These are phyloP conservation scores for Talaromyces thailandensis DNA, from an alignment of 495 filamentous ascomycete species.

Conservation along the genomic window DNA sequence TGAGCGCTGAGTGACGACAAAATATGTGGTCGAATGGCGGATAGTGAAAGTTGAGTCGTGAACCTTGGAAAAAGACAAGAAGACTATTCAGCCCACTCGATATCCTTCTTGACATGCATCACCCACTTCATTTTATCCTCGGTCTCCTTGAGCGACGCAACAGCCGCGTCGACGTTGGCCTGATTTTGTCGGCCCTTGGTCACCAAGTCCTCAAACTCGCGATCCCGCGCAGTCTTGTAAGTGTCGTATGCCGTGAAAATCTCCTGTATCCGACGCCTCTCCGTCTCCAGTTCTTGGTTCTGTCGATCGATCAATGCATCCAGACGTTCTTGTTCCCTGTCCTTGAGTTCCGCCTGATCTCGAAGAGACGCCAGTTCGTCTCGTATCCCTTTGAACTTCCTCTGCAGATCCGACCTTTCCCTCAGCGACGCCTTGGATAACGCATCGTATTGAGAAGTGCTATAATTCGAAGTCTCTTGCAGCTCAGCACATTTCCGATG, in stretches of 20 bases:
- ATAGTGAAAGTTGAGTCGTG: background rate
- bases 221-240: conserved; percentile 57
- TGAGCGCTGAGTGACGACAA: background rate
- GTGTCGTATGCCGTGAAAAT: conserved; percentile 46
- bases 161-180: conserved; percentile 40
- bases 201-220: conserved; percentile 47
- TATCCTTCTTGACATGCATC: conserved; percentile 51
- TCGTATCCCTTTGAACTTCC: conserved; percentile 22
- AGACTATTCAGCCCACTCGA: conserved; percentile 43
- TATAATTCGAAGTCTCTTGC: conserved; percentile 43
- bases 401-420: conserved; percentile 41
- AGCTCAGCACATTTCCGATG: conserved; percentile 55
- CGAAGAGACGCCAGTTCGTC: conserved; percentile 26
- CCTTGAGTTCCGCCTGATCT: conserved; percentile 30
- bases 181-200: conserved; percentile 44
- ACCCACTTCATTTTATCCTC: conserved; percentile 62
- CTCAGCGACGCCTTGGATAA: conserved; percentile 51
- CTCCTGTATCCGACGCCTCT: conserved; percentile 50
- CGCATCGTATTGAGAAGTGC: conserved; percentile 58
- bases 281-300: conserved; percentile 51
- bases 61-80: background rate
- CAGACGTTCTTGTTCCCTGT: conserved; percentile 51
- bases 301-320: conserved; percentile 62
- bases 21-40: background rate
- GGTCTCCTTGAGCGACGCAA: conserved; percentile 52